These are phyloP conservation scores for Candida manassasensis DNA, from an alignment of 805 yeast species.

Conservation along the genomic window DNA sequence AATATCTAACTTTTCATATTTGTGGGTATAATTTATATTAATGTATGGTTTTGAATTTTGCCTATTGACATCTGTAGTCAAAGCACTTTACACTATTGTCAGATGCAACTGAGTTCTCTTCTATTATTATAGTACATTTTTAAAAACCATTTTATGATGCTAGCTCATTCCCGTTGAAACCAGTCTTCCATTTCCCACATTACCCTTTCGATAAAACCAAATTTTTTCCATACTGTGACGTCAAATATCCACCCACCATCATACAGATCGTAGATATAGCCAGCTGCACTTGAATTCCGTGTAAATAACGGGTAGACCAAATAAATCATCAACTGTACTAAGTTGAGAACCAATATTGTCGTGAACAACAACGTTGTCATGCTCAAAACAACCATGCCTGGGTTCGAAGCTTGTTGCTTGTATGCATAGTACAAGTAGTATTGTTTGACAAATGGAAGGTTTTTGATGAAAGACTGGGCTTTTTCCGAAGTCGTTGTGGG, in stretches of 20 bases:
- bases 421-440: constrained; percentile 22
- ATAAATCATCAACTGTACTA: constrained; percentile 14
- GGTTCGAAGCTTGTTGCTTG: constrained; percentile 16
- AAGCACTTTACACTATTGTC: no score
- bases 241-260: constrained; percentile 1
- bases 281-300: constrained; percentile 1
- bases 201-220: neutral
- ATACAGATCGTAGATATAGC: constrained; percentile 10
- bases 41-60: constrained; percentile 2
- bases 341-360: constrained; percentile 16
- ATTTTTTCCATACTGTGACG: neutral
- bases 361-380: constrained; percentile 18
- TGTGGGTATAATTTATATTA: neutral
- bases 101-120: no score
- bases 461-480: constrained; percentile 15
- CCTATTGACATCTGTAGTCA: no score
- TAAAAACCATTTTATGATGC: no score
- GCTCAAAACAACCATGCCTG: constrained; percentile 18
- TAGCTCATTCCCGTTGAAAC: neutral
- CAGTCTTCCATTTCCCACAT: constrained; percentile 4
- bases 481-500: neutral
- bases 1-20: constrained; percentile 2
- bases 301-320: constrained; percentile 8
- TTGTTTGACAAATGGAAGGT: constrained; percentile 29
- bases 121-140: no score